Evolutionary conservation across 345 rosid genomes (phyloP).

Genomic region (Gossypium australe): DNA sequence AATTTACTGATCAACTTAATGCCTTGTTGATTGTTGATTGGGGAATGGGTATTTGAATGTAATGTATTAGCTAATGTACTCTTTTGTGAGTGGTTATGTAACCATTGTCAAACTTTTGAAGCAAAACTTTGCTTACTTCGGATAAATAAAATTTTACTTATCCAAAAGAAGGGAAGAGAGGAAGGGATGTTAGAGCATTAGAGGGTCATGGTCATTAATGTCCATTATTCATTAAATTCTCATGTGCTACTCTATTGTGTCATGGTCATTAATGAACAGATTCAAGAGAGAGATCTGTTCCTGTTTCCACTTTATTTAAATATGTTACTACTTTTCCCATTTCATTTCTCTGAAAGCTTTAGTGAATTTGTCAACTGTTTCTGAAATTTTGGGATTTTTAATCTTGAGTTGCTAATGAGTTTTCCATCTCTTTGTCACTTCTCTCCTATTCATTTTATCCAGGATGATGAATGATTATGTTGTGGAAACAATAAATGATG

Average conservation of each 20-base stretch:
- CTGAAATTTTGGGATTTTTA: neutral
- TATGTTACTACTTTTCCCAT: neutral
- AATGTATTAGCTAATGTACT: neutral
- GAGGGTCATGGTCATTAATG: neutral
- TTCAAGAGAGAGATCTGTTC: neutral
- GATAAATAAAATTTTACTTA: neutral
- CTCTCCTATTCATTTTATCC: conserved; percentile 21
- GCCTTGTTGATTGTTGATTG: too few species aligned
- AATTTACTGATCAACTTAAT: too few species aligned
- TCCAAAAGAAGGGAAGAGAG: neutral
- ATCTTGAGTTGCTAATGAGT: neutral
- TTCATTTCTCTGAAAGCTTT: neutral
- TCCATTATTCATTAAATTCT: neutral
- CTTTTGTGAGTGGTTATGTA: neutral
- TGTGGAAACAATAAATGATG: conserved; percentile 67
- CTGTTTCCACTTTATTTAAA: neutral
- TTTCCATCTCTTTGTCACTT: conserved; percentile 5
- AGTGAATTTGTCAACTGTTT: neutral
- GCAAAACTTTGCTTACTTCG: neutral
- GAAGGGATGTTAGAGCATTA: neutral
- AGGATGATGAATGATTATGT: conserved; percentile 82
- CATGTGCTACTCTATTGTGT: neutral
- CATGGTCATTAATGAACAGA: neutral
- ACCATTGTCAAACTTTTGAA: neutral
- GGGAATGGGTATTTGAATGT: neutral